Base-by-base conservation (phyloP, 2,329 filamentous ascomycete genomes). In the Colletotrichum noveboracense region DNA sequence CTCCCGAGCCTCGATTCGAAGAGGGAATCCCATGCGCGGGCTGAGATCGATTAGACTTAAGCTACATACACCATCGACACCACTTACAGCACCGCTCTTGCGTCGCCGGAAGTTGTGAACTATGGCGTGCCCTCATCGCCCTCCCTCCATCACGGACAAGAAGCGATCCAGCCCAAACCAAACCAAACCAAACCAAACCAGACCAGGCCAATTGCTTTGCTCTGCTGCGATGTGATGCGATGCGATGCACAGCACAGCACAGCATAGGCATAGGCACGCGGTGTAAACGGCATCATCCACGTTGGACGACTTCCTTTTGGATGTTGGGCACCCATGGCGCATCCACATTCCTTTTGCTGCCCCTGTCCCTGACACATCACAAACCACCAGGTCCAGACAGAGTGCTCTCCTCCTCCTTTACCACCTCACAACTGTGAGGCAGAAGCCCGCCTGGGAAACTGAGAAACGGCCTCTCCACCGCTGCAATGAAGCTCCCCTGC, bases 291-390 rank as follows among this genome's bases (percentile, higher is more conserved):
- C 68, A 64, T 61, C 62, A 24, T 70, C 67, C 67, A 61, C 36
- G 55, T 48, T 71, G 28, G 38, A 62, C 38, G 32, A 30, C 52
- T 64, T 32, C 48, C 60, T 56, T 48, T n/a, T 72, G 69, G 32
- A 67, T 64, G 34, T 75, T 75, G 73, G 73, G 73, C 73, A 75
- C 69, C 73, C 69, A 72, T 75, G 69, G 26, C 43, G 48, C 73
- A 72, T 64, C 73, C 69, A 62, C 69, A 60, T 62, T 48, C 30
- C 69, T 72, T 48, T 18, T 55, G 34, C n/a, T 55, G 12, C 69
- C 68, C 69, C 69, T 75, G 69, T 75, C 62, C 73, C 73, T 72
- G 73, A 75, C 73, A 64, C 69, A 58, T 64, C 69, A 72, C 73
- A 64, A 64, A 64, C 55, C 56, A 36, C 32, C 56, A 64, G 60